Conservation (phyloP, 108 stramenopile genomes). For the Nitzschia palea region DNA sequence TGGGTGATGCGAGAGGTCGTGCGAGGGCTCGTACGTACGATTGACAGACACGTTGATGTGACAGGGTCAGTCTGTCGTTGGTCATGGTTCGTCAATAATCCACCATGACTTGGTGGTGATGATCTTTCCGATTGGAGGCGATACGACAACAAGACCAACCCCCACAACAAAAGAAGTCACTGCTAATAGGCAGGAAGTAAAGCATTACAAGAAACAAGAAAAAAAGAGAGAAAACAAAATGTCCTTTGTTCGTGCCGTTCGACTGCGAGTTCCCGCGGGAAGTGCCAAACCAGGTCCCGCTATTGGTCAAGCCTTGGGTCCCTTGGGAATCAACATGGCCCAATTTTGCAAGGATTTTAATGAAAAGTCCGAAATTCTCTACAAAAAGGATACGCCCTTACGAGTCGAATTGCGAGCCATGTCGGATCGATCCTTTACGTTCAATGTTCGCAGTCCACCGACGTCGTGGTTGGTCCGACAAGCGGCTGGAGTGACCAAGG, state of each 20-base stretch:
- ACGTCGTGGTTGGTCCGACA: constrained; percentile 81
- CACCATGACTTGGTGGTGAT: no score
- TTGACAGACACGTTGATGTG: no score
- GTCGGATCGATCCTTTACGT: constrained; percentile 83
- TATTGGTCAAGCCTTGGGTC: constrained; percentile 94
- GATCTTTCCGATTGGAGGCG: no score
- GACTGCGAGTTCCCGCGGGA: constrained; percentile 70
- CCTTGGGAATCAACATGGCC: constrained; percentile 95
- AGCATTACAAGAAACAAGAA: background rate
- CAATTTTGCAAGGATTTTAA: constrained; percentile 96
- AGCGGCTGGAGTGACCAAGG: constrained; percentile 79
- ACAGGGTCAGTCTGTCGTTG: no score
- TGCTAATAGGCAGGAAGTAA: no score
- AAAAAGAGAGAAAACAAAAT: constrained; percentile 21
- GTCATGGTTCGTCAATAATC: no score
- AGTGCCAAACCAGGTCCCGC: constrained; percentile 86
- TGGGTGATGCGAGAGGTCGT: no score
- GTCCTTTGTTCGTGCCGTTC: constrained; percentile 80
- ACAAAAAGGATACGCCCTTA: constrained; percentile 71
- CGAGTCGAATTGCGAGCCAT: constrained; percentile 76
- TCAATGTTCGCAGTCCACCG: constrained; percentile 79
- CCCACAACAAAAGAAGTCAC: no score
- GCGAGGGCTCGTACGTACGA: no score
- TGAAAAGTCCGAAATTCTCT: constrained; percentile 67
- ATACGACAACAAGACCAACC: no score